Conservation (phyloP, 805 yeast genomes). For the Zygoascus biomembranicola region DNA sequence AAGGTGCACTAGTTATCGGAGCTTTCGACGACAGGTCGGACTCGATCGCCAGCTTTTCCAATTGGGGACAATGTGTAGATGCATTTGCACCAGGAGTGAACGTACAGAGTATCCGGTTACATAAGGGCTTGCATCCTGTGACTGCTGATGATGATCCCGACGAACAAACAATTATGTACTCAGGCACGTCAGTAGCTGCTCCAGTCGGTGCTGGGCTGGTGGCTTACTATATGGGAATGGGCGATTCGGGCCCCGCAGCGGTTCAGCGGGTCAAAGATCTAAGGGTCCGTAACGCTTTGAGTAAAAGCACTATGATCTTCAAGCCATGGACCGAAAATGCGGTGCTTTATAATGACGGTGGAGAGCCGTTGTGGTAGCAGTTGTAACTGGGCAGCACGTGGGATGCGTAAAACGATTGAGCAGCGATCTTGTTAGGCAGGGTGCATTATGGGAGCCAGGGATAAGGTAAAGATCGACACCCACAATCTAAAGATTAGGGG, state of each 20-base stretch:
- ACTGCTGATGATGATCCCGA: constrained; percentile 3
- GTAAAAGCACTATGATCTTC: constrained; percentile 14
- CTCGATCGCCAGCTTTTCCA: constrained; percentile 67
- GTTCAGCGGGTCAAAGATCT: constrained; percentile 16
- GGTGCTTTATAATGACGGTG: constrained; percentile 20
- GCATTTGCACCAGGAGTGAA: constrained; percentile 82
- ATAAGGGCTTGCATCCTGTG: neutral
- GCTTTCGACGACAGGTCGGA: constrained; percentile 76
- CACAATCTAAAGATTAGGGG: neutral
- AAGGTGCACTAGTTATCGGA: constrained; percentile 70
- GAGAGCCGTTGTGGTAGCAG: constrained; percentile 21
- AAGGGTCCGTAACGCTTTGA: constrained; percentile 9
- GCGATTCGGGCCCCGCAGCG: constrained; percentile 16
- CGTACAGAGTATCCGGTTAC: constrained; percentile 45
- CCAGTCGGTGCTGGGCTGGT: constrained; percentile 90
- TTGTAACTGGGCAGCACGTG: neutral
- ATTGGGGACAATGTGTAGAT: constrained; percentile 90
- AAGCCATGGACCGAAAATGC: constrained; percentile 21
- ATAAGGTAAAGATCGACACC: neutral
- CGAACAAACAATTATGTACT: constrained; percentile 12
- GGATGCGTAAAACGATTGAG: neutral
- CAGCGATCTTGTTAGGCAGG: neutral
- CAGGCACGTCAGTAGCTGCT: constrained; percentile 93
- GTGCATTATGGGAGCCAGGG: neutral
- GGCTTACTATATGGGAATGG: constrained; percentile 52